Percentiles rank a stretch among this genome's conserved stretches.
Evolutionary conservation across 106 monocot genomes (phyloP).

Genomic region (Acanthochlamys bracteata): DNA sequence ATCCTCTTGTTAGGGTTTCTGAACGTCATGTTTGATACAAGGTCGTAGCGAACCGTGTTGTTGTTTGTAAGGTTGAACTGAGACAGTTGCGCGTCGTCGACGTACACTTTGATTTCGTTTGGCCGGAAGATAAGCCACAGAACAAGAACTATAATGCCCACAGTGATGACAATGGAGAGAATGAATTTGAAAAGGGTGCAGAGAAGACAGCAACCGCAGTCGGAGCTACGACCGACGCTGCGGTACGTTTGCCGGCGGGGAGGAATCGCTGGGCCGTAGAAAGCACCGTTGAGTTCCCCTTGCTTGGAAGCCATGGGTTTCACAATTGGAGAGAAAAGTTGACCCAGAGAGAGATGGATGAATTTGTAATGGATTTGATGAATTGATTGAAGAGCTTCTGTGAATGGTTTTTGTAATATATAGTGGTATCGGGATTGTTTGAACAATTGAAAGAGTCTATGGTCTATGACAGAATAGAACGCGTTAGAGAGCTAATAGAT

Average conservation of each 20-base stretch:
- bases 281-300: conserved; percentile 1
- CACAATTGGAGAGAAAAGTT: neutral
- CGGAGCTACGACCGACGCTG: conserved; percentile 4
- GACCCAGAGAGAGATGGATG: neutral
- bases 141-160: conserved; percentile 31
- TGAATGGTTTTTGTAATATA: too few species aligned
- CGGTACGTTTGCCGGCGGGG: neutral
- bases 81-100: conserved; percentile 32
- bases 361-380: neutral
- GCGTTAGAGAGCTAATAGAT: too few species aligned
- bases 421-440: too few species aligned
- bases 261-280: conserved; percentile 3
- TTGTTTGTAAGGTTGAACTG: conserved; percentile 23
- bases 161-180: conserved; percentile 17
- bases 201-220: conserved; percentile 3
- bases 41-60: conserved; percentile 17
- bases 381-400: too few species aligned
- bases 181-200: conserved; percentile 2
- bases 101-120: conserved; percentile 23
- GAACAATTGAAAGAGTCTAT: too few species aligned
- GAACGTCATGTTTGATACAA: conserved; percentile 15
- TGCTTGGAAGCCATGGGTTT: conserved; percentile 6
- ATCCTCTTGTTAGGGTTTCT: conserved; percentile 57
- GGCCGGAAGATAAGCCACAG: conserved; percentile 57
- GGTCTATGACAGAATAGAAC: too few species aligned